Evolutionary conservation across 2,329 filamentous ascomycete genomes (phyloP).

Genomic region (Hymenoscyphus infarciens): DNA sequence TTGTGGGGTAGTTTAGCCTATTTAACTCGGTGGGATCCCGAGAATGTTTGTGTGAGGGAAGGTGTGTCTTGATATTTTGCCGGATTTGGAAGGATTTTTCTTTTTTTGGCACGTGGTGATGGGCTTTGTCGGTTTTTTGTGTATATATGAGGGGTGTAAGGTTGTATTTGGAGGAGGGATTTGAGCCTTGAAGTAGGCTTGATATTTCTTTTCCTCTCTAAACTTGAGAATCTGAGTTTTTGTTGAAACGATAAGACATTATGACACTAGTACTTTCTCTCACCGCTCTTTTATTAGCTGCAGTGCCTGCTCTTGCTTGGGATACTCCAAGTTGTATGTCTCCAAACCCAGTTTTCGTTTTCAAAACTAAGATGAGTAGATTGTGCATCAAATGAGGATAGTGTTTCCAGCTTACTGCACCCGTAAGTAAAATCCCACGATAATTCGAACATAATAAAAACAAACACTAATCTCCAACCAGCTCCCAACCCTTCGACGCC

Average conservation of each 20-base stretch:
- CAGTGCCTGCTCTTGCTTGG: neutral
- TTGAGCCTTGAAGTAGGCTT: too few relatives aligned
- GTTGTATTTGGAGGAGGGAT: too few relatives aligned
- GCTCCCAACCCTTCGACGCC: conserved; percentile 3
- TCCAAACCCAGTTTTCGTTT: neutral
- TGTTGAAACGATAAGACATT: neutral
- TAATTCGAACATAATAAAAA: neutral
- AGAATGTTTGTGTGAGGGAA: too few relatives aligned
- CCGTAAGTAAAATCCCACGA: neutral
- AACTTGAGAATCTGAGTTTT: too few relatives aligned
- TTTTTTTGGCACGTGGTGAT: too few relatives aligned
- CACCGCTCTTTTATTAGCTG: neutral
- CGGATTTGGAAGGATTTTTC: too few relatives aligned
- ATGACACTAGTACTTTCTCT: neutral
- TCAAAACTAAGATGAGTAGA: neutral
- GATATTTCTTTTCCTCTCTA: too few relatives aligned
- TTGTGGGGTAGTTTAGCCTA: too few relatives aligned
- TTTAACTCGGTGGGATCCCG: too few relatives aligned
- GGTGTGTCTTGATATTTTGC: too few relatives aligned
- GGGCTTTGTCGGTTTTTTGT: too few relatives aligned
- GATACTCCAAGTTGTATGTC: conserved; percentile 2
- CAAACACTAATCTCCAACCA: neutral
- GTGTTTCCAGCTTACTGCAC: neutral
- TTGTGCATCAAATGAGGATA: neutral
- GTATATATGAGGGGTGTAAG: too few relatives aligned